phyloP scores from a whole-genome alignment of 2,329 filamentous ascomycete species.

The Talaromyces marneffei region DNA sequence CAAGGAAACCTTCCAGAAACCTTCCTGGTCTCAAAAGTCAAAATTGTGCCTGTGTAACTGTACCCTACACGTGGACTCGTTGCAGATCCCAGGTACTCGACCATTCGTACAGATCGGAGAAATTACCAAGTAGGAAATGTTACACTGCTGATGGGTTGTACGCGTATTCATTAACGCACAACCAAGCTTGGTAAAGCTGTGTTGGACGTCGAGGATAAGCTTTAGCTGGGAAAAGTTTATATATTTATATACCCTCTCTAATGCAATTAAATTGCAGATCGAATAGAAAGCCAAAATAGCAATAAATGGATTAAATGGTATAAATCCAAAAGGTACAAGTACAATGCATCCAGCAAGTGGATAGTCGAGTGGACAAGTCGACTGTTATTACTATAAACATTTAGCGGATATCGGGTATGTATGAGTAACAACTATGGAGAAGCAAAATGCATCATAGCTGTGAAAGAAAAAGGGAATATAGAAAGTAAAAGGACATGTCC shows the following conservation, averaged over 20 bases:
- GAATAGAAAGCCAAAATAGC: neutral
- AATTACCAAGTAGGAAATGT: neutral
- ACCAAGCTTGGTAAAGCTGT: neutral
- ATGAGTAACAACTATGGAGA: neutral
- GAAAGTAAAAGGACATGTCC: neutral
- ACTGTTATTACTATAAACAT: conserved; percentile 8
- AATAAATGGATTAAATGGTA: conserved; percentile 1
- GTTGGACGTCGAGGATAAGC: neutral
- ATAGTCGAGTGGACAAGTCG: conserved; percentile 1
- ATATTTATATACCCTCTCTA: neutral
- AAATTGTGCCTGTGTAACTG: neutral
- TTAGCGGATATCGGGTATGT: conserved; percentile 7
- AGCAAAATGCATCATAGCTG: neutral
- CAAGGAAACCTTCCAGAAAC: neutral
- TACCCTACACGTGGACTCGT: neutral
- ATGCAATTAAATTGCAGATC: too few species aligned
- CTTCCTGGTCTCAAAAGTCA: neutral
- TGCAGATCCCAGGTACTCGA: neutral
- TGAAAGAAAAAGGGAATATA: neutral
- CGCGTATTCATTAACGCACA: neutral
- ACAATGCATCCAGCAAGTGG: conserved; percentile 5
- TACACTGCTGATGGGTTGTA: neutral
- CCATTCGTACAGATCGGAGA: neutral
- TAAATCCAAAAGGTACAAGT: conserved; percentile 2
- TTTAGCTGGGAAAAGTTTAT: neutral